Base-by-base conservation (phyloP, 2,329 filamentous ascomycete genomes). In the Waltergamsia citrina region DNA sequence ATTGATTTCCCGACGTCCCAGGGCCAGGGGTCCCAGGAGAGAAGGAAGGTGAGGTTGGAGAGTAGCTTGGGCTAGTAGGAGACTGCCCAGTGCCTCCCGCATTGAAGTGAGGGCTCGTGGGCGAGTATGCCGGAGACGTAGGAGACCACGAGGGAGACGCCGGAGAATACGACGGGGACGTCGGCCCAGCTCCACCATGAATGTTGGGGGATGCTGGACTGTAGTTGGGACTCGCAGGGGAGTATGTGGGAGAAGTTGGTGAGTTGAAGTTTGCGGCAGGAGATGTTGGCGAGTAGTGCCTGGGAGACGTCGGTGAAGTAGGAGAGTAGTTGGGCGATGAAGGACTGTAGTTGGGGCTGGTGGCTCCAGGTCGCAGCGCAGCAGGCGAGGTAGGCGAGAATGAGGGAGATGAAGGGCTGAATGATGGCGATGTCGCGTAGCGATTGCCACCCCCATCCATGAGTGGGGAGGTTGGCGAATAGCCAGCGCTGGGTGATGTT, bases 91-190 rank as follows among this genome's bases (percentile, higher is more conserved):
- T 58, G 45, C 73, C 66, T 35, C 66, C 67, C 40, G 65, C 64
- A 45, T 68, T 63, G 69, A 74, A 78, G 39, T 63, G 65, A 20
- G 75, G 75, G 45, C 74, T 78, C 28, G 74, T 78, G 5, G 75
- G 74, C 32, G 74, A 78, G 59, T 79, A 79, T 3, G 67, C 64
- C 40, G 73, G 73, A 26, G 82, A 87, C 6, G 81, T 84, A 3
- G 85, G 83, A 37, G 83, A 87, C 64, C 84, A 88, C 17, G 70
- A 74, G n/a, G 81, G 82, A 32, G 81, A 85, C 10, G 78, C 78
- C 30, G 81, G 81, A 21, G 70, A 75, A 57, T 81, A 82, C 4
- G 67, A 69, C n/a, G 68, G 74, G 41, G 76, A 71, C 21, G 72
- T 66, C 9, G 67, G 44, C n/a, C 55, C 54, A 20, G 44, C 52